Base-by-base conservation (phyloP, 2,329 filamentous ascomycete species). In the Neonectria neomacrospora region DNA sequence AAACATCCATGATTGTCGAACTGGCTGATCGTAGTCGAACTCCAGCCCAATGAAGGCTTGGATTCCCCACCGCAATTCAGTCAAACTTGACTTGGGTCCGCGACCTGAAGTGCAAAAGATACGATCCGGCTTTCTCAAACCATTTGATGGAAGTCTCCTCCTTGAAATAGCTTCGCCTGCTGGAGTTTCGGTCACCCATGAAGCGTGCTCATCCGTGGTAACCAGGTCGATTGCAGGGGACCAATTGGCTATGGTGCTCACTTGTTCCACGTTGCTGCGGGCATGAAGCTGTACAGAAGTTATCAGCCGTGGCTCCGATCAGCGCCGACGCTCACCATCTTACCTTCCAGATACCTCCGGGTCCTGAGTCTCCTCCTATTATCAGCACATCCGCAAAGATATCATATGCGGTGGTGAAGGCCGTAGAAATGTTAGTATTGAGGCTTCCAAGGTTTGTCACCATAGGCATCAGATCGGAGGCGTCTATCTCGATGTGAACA, bases 341-440 rank as follows among this genome's bases (percentile, higher is more conserved):
- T 76, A 92, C 89, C 77, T 89, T 88, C 81, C 91, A 95, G 6
- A 96, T 83, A 1, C 90, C 89, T 7, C 94, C 94, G 64, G 90
- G 87, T 9, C 93, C 91, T 56, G 90, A 91, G 67, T 92, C 90
- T 1, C 95, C 94, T 5, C 91, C 91, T 51, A 91, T 88, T 37
- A 96, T 85, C 50, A 97, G 81, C n/a, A 96, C 85, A 75, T 97
- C 94, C 2, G 89, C 88, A 61, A 86, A 88, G 37, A 84, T 80
- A 66, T 88, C 86, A 51, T 86, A 88, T n/a, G 92, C 83, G 56
- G 89, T 91, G 54, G 93, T 91, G 75, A 98, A 96, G 3, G 93
- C 93, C 3, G 86, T 89, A 61, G 93, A 91, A 50, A 97, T 90
- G 64, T 91, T 92, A 71, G 91, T 91, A 55, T 84, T 67, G 92